Conservation (phyloP, 2,329 filamentous ascomycete genomes). For the Colletotrichum melonis region DNA sequence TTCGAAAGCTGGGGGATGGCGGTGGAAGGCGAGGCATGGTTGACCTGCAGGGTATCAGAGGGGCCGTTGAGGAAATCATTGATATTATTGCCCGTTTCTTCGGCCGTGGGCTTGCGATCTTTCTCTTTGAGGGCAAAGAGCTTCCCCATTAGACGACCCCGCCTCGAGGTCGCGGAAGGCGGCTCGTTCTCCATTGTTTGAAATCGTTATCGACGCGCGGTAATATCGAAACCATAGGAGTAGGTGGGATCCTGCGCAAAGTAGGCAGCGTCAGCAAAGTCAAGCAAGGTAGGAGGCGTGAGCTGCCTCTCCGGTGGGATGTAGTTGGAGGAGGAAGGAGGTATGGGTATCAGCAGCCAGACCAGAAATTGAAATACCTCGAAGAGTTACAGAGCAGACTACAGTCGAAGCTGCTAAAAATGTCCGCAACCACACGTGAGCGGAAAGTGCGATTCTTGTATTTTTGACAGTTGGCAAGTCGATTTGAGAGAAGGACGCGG, state of each 20-base stretch:
- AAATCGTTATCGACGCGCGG: conserved; percentile 34
- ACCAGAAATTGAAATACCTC: conserved; percentile 9
- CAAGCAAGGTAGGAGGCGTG: not conserved
- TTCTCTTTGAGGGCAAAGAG: conserved; percentile 65
- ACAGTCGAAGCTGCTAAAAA: conserved; percentile 16
- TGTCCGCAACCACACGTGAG: conserved; percentile 6
- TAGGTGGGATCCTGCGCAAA: conserved; percentile 8
- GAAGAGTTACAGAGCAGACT: conserved; percentile 4
- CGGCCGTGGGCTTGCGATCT: conserved; percentile 52
- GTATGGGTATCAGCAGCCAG: not conserved
- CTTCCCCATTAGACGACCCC: conserved; percentile 72
- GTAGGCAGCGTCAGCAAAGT: conserved; percentile 18
- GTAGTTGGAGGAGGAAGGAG: not conserved
- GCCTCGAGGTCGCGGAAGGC: conserved; percentile 53
- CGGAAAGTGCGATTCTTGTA: not conserved
- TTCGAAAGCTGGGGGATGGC: conserved; percentile 57
- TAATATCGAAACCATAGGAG: conserved; percentile 25
- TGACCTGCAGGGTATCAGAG: conserved; percentile 65
- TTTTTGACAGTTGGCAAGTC: not conserved
- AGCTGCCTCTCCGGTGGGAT: conserved; percentile 9
- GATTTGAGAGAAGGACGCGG: not conserved
- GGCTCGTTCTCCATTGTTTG: conserved; percentile 58
- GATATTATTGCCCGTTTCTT: conserved; percentile 58
- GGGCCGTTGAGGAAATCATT: conserved; percentile 70
- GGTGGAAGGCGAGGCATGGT: conserved; percentile 58